A percentile compares a stretch with the other conserved stretches of the same genome.
Conservation (phyloP, 768 basidiomycete species). For the Nidula microcarpa region DNA sequence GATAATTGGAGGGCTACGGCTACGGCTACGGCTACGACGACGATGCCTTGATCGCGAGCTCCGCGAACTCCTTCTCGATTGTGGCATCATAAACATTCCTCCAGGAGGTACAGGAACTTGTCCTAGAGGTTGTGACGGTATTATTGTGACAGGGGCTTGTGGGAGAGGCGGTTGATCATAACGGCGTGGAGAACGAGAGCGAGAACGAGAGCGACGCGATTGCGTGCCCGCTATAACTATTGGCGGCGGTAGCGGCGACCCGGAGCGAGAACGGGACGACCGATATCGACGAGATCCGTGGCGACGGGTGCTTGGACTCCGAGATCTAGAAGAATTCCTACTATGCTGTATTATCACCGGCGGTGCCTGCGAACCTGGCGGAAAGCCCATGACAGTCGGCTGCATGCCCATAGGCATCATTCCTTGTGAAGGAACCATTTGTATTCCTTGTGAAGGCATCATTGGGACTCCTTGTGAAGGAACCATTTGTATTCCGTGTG, state of each 20-base stretch:
- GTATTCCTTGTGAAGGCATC: too few relatives aligned
- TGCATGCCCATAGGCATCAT: background rate
- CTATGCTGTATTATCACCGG: conserved; percentile 1
- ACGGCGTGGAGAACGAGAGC: conserved; percentile 10
- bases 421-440: too few relatives aligned
- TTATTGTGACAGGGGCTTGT: conserved; percentile 7
- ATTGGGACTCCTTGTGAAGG: too few relatives aligned
- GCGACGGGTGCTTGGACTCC: too few relatives aligned
- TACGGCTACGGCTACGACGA: conserved; percentile 2
- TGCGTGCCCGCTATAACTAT: conserved; percentile 5
- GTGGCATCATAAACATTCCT: conserved; percentile 4
- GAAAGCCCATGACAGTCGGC: background rate
- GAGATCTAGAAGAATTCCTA: background rate
- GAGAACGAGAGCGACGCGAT: conserved; percentile 5
- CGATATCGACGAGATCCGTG: background rate
- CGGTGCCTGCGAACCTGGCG: background rate
- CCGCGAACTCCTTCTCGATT: conserved; percentile 1
- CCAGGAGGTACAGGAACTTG: background rate
- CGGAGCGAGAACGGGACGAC: background rate
- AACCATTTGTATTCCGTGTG: too few relatives aligned
- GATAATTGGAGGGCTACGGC: conserved; percentile 2
- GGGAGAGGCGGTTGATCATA: background rate
- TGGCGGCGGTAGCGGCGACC: conserved; percentile 3
- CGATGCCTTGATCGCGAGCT: conserved; percentile 2
- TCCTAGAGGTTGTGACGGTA: conserved; percentile 10